Evolutionary conservation across 257 asterid species (phyloP), one percentile per base, ranked within the genome.

Genomic region (Capsicum baccatum): DNA sequence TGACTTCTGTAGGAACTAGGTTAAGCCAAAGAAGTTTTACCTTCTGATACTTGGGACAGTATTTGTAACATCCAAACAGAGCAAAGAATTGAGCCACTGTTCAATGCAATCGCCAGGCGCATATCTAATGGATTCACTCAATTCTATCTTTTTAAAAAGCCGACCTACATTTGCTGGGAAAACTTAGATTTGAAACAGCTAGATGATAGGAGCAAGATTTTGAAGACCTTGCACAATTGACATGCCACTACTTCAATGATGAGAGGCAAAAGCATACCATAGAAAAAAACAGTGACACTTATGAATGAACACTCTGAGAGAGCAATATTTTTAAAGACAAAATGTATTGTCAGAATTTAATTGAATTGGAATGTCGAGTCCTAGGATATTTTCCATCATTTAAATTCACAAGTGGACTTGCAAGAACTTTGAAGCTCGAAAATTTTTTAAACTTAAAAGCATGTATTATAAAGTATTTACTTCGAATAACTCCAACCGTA

Each of bases 91-190:
- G 86, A 96, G 94, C 99, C 98, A 93, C 48, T 89, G 89, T 86
- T 96, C 99, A 71, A 96, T 90, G 79, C 94, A 96, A 91, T 96
- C 99, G 63, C 97, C 94, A 82, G 97, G 88, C 54, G 97, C 97
- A 85, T 96, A 96, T 94, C 99, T 92, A 88, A 96, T 94, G 11
- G 99, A 92, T 91, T 96, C 98, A 79, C 87, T 92, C 85, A 96
- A 84, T 64, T 94, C 98, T 60, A 96, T 91, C 94, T 93, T 94
- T 85, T 93, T 93, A 91, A 96, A 93, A 80, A 92, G 89, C 79
- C 93, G 91, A 39, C 98, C 98, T 95, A 83, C 89, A 92, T 80
- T 81, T 47, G 74, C 19, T 1, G 13, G 68, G 35, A 60, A 60
- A 60, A 60, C 37, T 9, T 60, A 60, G 37, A 60, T 19, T 60